Base-by-base conservation (phyloP, 805 yeast genomes). In the Komagataella phaffii region DNA sequence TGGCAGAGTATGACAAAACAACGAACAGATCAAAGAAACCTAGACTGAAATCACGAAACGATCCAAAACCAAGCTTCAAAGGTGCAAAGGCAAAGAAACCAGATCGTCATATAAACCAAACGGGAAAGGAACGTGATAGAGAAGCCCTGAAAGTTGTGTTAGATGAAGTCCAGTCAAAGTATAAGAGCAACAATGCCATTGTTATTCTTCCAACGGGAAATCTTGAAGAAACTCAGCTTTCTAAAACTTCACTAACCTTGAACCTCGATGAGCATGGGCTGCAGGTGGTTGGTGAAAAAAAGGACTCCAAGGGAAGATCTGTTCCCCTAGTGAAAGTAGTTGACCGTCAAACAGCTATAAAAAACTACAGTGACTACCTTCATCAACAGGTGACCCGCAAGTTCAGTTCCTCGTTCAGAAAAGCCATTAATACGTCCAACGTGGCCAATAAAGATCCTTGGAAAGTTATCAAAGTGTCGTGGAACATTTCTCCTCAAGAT, bases 401-500 rank as follows among this genome's bases (percentile, higher is more conserved):
- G 17, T 30, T 17, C 24, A 48, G 47, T 36, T 17, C 46, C n/a
- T 18, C 47, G 17, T 21, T 21, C 6, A 24, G 19, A 47, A 30
- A 17, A n/a, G 17, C 48, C 6, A 50, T 40, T 18, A 49, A 47
- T 3, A 45, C 40, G 6, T 55, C 50, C 10, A 47, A 52, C 3
- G 17, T 18, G 18, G 49, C 23, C 23, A 51, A 24, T 19, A 44
- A 44, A 43, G 69, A 64, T 14, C 53, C 57, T 36, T 54, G 70
- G n/a, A 80, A 80, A 56, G 64, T 71, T 36, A 63, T 80, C 40
- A 72, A 73, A 46, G 61, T 80, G 3, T 71, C 80, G 8, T 80
- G 85, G 85, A 72, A 74, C 48, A 80, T 80, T 18, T 72, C 74
- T n/a, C 61, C 65, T 40, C 71, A 73, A 46, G 85, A 80, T 61